phyloP scores from a whole-genome alignment of 108 stramenopile species.

The Aurantiochytrium sp. region DNA sequence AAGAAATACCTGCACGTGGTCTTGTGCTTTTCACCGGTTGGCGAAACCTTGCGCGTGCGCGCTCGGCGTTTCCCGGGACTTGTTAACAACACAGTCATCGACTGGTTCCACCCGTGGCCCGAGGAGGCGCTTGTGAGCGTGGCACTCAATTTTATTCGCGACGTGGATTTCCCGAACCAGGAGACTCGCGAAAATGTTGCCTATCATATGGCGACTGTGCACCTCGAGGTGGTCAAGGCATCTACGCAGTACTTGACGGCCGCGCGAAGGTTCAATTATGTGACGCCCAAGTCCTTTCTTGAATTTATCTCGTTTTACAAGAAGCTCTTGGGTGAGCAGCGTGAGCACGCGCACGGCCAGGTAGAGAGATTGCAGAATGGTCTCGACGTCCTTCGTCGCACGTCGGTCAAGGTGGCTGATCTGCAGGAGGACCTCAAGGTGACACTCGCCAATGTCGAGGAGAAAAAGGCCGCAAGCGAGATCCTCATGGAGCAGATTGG shows the following conservation, averaged over 20 bases:
- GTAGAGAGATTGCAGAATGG: conserved; percentile 78
- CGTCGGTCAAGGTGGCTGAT: conserved; percentile 71
- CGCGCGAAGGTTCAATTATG: conserved; percentile 75
- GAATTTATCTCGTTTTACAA: conserved; percentile 79
- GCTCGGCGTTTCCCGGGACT: conserved; percentile 77
- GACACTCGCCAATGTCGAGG: conserved; percentile 72
- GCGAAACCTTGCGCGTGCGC: conserved; percentile 71
- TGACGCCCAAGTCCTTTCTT: conserved; percentile 79
- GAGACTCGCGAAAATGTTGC: conserved; percentile 50
- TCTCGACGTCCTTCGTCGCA: conserved; percentile 69
- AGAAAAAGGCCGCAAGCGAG: conserved; percentile 73
- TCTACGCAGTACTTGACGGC: conserved; percentile 56
- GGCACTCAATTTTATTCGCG: conserved; percentile 64
- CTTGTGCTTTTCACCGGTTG: conserved; percentile 77
- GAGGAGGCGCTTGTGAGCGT: conserved; percentile 72
- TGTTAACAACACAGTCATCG: conserved; percentile 72
- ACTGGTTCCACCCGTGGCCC: conserved; percentile 83
- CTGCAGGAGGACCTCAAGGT: conserved; percentile 69
- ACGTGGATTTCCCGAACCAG: conserved; percentile 47
- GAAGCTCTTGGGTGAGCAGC: conserved; percentile 65
- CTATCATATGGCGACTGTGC: conserved; percentile 78
- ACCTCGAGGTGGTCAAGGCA: conserved; percentile 61
- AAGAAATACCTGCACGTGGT: conserved; percentile 68
- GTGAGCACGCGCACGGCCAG: conserved; percentile 57
- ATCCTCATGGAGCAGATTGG: conserved; percentile 69